Evolutionary conservation across 2,329 filamentous ascomycete genomes (phyloP), one percentile per base, ranked within the genome.

Genomic region (Coniochaeta sp.): DNA sequence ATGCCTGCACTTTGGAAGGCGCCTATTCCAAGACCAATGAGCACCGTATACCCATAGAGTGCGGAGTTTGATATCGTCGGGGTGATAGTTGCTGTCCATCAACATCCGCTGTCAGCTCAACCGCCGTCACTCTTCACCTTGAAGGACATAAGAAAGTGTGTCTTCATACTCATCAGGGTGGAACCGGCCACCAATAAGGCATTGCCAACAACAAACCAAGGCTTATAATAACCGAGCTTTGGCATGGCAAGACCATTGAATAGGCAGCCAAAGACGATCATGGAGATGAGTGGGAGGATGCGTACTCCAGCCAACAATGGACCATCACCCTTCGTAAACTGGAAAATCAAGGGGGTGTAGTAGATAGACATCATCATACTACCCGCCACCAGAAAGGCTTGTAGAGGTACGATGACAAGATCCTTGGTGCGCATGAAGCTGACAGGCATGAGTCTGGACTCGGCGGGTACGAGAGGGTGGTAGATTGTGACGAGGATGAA

Each of bases 291-390:
- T 9, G 76, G 76, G 6, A 78, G 65, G 0, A 79, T 66, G 9
- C 73, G 68, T 1, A 77, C 69, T 2, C 69, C 74, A 19, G 74
- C 71, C 33, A 71, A 61, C 4, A 77, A 61, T 0, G 74, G 67
- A 4, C 64, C 68, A 56, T 80, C 78, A 12, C 72, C 73, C 24
- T 68, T 70, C 1, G 71, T 72, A 64, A 81, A 82, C 60, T 78
- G 74, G 67, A 81, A 82, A 65, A 73, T 79, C 1, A 81, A 65
- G 0, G 80, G 79, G 22, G 80, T 76, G 65, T 78, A 81, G 65
- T 79, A 82, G 12, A 74, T 47, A 1, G 62, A 47, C 33, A 61
- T 60, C 6, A 66, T 60, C 34, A 67, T 60, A 14, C 61, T 61
- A 0, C 67, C 67, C 0, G 65, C 64, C 1, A 60, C 58, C 12